Base-by-base conservation (phyloP, 805 yeast genomes). In the Nakazawaea anatomiae region DNA sequence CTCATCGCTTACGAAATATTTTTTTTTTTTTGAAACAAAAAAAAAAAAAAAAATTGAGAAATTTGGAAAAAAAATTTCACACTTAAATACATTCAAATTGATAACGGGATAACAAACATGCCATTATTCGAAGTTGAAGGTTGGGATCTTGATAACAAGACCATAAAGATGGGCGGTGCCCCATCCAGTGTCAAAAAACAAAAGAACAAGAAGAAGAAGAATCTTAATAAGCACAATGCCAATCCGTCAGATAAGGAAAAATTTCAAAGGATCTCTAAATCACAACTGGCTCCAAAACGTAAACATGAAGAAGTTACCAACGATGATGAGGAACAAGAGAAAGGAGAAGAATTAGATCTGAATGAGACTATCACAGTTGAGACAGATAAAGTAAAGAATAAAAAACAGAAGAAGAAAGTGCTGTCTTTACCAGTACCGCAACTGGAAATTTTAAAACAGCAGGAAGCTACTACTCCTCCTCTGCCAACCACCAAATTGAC, bases 81-180 rank as follows among this genome's bases (percentile, higher is more conserved):
- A 18, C 25, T 18, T 18, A 32, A 32, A 32, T 32, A 32, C 8
- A 32, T 32, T 32, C 11, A 32, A 9, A 32, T 32, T 2, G 35
- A 32, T 32, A 32, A 11, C 8, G 2, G 11, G 35, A 32, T 32
- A 32, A 32, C 11, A 32, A 61, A 50, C 29, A 85, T 85, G 91
- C 77, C 87, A 34, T 72, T 89, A 55, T 89, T 89, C 62, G 77
- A 84, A 62, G 90, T 86, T 25, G 88, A 82, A 48, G 96, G 95
- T 14, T 89, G 96, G 96, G 76, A 83, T 56, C 63, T 89, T 48
- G 79, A 81, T 56, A 61, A 74, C 44, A 68, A 72, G 52, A 72
- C 76, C 42, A 80, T 86, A 11, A 81, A 76, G 2, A 62, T 70
- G 41, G 82, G 77, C 31, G 73, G 74, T 2, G 60, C 35, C 11